Percentiles rank a stretch among this genome's conserved stretches.
Conservation (phyloP, 345 rosid species). For the Euphorbia lathyris region DNA sequence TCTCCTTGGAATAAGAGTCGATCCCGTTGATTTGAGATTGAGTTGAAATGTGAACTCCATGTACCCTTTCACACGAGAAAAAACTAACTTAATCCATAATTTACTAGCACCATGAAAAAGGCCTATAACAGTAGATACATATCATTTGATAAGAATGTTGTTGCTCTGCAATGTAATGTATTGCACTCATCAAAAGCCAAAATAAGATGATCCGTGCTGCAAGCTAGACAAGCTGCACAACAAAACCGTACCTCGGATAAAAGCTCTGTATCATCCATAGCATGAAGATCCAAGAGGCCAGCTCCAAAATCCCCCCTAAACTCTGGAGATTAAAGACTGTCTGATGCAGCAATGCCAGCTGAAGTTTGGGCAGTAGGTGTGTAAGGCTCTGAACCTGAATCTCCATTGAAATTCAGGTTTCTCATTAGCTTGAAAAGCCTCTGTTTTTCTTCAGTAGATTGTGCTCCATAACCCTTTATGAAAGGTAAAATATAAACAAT, state of each 20-base stretch:
- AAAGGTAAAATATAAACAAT: slow-evolving; percentile 15
- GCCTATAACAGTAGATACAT: not conserved
- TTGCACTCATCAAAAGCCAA: too few species aligned
- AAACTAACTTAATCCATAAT: too few species aligned
- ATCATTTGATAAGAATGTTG: not conserved
- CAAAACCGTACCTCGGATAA: slow-evolving; percentile 69
- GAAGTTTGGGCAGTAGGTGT: slow-evolving; percentile 63
- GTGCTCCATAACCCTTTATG: slow-evolving; percentile 87
- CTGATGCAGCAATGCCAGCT: slow-evolving; percentile 55
- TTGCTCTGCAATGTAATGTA: too few species aligned
- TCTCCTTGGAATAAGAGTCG: too few species aligned
- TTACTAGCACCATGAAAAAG: too few species aligned
- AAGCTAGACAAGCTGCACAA: not conserved
- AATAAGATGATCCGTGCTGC: not conserved
- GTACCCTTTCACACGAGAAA: too few species aligned
- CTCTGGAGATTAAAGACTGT: slow-evolving; percentile 84
- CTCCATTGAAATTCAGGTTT: slow-evolving; percentile 92
- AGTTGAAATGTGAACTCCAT: too few species aligned
- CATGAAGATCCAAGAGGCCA: slow-evolving; percentile 96
- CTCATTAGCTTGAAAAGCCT: slow-evolving; percentile 92
- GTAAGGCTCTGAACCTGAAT: slow-evolving; percentile 75
- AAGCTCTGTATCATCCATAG: slow-evolving; percentile 97
- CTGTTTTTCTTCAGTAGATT: slow-evolving; percentile 97
- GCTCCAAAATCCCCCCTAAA: slow-evolving; percentile 98
- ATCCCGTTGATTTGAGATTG: too few species aligned